These are phyloP conservation scores for Boehmeria nivea DNA, from an alignment of 306 rosid genomes.

Conservation along the genomic window DNA sequence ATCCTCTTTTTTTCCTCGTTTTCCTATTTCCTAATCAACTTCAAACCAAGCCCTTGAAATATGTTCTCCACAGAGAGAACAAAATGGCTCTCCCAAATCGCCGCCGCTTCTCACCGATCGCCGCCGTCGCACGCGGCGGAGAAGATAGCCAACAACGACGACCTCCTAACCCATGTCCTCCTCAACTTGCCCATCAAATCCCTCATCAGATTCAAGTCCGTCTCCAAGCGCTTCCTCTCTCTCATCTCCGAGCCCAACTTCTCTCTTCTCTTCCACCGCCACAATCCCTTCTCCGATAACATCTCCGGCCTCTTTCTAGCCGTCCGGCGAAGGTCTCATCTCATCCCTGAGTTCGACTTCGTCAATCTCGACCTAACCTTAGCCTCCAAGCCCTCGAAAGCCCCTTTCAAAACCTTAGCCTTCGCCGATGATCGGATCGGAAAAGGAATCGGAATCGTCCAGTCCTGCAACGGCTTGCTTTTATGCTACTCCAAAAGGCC, in stretches of 20 bases:
- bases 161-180: slow-evolving; percentile 19
- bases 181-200: slow-evolving; percentile 20
- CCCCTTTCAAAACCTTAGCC: background rate
- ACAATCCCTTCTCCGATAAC: background rate
- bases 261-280: background rate
- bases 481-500: background rate
- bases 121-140: no score
- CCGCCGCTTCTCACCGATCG: no score
- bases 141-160: no score
- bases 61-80: no score
- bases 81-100: no score
- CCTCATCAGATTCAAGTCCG: slow-evolving; percentile 24
- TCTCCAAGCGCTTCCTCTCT: slow-evolving; percentile 26
- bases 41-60: no score
- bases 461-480: slow-evolving; percentile 28
- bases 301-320: no score
- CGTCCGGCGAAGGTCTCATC: no score
- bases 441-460: background rate
- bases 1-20: no score
- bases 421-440: background rate
- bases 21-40: no score
- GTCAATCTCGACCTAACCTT: background rate
- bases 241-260: slow-evolving; percentile 19
- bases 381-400: background rate
- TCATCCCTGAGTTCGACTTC: background rate